Percentiles rank a stretch among this genome's conserved stretches.
These are phyloP conservation scores for Macrocybe gigantea DNA, from an alignment of 768 basidiomycete genomes.

Conservation along the genomic window DNA sequence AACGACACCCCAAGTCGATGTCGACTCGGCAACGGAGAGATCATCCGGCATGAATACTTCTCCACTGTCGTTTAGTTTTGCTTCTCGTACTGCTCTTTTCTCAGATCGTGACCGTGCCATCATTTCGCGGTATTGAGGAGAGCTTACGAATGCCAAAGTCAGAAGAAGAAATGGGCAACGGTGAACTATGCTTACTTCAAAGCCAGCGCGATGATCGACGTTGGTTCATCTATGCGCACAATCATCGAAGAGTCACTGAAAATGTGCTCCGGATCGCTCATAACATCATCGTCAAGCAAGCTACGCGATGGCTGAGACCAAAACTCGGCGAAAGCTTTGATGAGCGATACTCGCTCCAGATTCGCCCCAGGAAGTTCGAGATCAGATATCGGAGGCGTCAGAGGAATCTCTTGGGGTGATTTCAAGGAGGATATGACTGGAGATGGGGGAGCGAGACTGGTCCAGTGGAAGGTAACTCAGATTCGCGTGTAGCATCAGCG, in stretches of 20 bases:
- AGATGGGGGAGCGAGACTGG: conserved; percentile 49
- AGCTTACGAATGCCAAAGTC: conserved; percentile 36
- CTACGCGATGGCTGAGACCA: conserved; percentile 63
- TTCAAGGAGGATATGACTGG: conserved; percentile 42
- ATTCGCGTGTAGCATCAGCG: conserved; percentile 9
- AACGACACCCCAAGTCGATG: conserved; percentile 90
- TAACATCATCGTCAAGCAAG: conserved; percentile 62
- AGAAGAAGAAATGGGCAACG: not conserved
- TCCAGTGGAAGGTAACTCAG: conserved; percentile 17
- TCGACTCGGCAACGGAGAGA: conserved; percentile 71
- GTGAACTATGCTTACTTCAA: conserved; percentile 56
- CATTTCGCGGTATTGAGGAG: conserved; percentile 79
- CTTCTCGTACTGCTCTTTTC: conserved; percentile 60
- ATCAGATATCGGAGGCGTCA: conserved; percentile 47
- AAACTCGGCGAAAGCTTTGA: conserved; percentile 79
- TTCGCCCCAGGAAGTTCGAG: conserved; percentile 43
- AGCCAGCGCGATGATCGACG: conserved; percentile 94
- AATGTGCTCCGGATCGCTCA: conserved; percentile 84
- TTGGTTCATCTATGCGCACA: conserved; percentile 94
- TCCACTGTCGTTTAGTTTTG: conserved; percentile 53
- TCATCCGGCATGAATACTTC: conserved; percentile 96
- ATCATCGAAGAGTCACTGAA: conserved; percentile 94
- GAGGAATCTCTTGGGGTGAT: conserved; percentile 26
- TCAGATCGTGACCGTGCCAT: conserved; percentile 71
- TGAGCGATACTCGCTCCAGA: conserved; percentile 64